A percentile compares a stretch with the other conserved stretches of the same genome.
phyloP scores from a whole-genome alignment of 2,329 filamentous ascomycete species.

The Lasiodiplodia citricola region DNA sequence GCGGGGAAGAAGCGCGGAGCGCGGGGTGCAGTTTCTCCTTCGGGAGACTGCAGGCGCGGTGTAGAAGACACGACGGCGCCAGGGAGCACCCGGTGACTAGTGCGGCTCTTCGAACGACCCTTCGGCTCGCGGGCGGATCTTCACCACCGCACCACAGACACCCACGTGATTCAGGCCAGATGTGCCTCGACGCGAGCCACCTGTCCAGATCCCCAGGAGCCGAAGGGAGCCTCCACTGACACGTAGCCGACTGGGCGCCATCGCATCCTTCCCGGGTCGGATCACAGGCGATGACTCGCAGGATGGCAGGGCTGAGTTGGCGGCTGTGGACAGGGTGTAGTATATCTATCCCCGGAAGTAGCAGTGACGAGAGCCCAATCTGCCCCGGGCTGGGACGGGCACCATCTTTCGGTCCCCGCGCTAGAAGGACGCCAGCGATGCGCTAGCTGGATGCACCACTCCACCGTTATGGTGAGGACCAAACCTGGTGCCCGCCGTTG shows the following conservation, averaged over 20 bases:
- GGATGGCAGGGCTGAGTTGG: background rate
- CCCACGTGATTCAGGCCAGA: background rate
- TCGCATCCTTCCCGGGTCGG: background rate
- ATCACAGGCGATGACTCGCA: background rate
- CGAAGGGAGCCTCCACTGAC: background rate
- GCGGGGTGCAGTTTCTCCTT: background rate
- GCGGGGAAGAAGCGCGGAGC: slow-evolving; percentile 1
- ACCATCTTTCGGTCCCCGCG: background rate
- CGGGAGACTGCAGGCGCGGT: background rate
- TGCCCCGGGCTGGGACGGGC: background rate
- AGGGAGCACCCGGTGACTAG: background rate
- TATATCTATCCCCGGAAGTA: background rate
- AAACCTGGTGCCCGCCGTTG: background rate
- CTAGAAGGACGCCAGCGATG: background rate
- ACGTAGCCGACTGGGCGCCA: background rate
- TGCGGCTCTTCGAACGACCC: background rate
- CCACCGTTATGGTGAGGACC: background rate
- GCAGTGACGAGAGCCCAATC: background rate
- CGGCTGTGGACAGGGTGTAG: background rate
- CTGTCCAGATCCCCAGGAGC: background rate
- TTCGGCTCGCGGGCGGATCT: background rate
- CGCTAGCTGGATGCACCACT: background rate
- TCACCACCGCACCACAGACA: background rate
- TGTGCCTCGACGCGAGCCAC: background rate
- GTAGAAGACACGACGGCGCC: background rate